These are phyloP conservation scores for Xenosphaeropsis pyriputrescens DNA, from an alignment of 2,329 filamentous ascomycete genomes.

Conservation along the genomic window DNA sequence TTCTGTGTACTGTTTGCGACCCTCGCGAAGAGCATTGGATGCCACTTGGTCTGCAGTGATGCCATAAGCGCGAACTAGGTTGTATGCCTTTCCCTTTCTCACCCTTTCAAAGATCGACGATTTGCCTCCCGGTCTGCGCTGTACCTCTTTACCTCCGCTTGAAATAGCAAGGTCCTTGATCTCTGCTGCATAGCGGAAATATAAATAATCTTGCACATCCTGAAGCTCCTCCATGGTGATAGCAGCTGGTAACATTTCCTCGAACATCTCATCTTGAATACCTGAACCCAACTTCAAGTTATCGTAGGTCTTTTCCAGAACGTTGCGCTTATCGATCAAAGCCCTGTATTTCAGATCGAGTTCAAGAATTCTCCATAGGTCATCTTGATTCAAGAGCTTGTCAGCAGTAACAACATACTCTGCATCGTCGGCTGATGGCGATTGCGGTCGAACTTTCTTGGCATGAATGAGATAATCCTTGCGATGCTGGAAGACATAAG, in stretches of 20 bases:
- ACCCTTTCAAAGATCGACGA: slow-evolving; percentile 73
- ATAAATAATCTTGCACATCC: slow-evolving; percentile 89
- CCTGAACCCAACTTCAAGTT: slow-evolving; percentile 48
- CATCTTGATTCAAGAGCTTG: slow-evolving; percentile 81
- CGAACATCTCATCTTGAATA: slow-evolving; percentile 60
- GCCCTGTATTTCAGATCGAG: slow-evolving; percentile 91
- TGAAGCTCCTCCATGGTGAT: slow-evolving; percentile 90
- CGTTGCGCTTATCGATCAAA: slow-evolving; percentile 80
- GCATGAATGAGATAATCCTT: slow-evolving; percentile 96
- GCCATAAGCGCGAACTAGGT: slow-evolving; percentile 77
- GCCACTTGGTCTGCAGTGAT: slow-evolving; percentile 82
- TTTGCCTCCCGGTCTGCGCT: slow-evolving; percentile 65
- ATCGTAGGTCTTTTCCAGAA: slow-evolving; percentile 65
- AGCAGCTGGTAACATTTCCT: slow-evolving; percentile 68
- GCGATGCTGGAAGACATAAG: slow-evolving; percentile 95
- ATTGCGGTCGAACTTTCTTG: slow-evolving; percentile 45
- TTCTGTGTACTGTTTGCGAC: slow-evolving; percentile 69
- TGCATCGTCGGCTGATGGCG: slow-evolving; percentile 53
- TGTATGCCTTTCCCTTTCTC: slow-evolving; percentile 64
- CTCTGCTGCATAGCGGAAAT: slow-evolving; percentile 80
- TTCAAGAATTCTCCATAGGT: slow-evolving; percentile 90
- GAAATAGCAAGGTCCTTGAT: slow-evolving; percentile 64
- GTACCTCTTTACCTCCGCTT: slow-evolving; percentile 45
- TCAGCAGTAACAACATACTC: slow-evolving; percentile 67
- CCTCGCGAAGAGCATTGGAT: slow-evolving; percentile 67